Evolutionary conservation across 2,329 filamentous ascomycete species (phyloP), one percentile per base, ranked within the genome.

Genomic region (Aspergillus amoenus): DNA sequence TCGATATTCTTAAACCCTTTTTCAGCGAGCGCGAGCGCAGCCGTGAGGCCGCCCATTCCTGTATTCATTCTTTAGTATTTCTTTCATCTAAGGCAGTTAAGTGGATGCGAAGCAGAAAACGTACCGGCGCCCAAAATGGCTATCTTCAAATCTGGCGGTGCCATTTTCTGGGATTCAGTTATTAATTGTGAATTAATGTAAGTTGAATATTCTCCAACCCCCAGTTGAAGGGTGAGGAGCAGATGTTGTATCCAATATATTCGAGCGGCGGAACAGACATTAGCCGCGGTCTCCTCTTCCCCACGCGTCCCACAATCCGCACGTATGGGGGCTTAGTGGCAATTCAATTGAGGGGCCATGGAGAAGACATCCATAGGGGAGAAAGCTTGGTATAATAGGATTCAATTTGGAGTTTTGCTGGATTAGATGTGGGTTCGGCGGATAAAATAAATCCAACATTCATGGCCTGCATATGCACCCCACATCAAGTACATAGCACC

Each of bases 31-130:
- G 89, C 84, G 37, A 93, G 81, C 6, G 89, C 89, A 51, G 80
- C 82, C 56, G 88, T 85, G 27, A 93, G 79, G 27, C 90, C 90
- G 52, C 89, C 90, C 89, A 94, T 93, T 62, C 90, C 63, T 65
- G 24, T 44, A 22, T 5, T 39, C 7, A n/a, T 21, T 11, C 17
- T 42, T 59, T 45, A 59, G 47, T 24, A 8, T 43, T n/a, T 39
- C 15, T 1, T 42, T 12, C 34, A 15, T 42, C 32, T 7, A 8
- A 9, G 9, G 18, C n/a, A 11, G 13, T 34, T n/a, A 7, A 43
- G 17, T 6, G 8, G 24, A 30, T 15, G 21, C 30, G 21, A n/a
- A 13, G 32, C 39, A 18, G 27, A 15, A 30, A 8, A 51, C 55
- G 4, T 39, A 65, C 63, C 82, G 24, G 81, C 81, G 68, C 81